Evolutionary conservation across 129 eudicot genomes (phyloP), one percentile per base, ranked within the genome.

Genomic region (Calendula officinalis): DNA sequence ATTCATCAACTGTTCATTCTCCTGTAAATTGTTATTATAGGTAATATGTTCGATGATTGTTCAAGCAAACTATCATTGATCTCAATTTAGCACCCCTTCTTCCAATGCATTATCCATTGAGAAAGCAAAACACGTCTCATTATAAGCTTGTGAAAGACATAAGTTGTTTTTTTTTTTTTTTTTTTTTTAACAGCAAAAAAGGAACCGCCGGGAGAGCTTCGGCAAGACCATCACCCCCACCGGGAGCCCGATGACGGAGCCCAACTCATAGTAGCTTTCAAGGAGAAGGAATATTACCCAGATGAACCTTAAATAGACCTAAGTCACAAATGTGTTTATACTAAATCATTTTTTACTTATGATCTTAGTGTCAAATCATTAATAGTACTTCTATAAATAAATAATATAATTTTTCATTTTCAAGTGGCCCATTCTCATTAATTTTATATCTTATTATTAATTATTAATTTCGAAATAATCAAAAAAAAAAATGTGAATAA

Each of bases 351-450:
- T 22, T 22, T 22, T 22, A 54, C 22, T 9, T 34, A 68, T 32
- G 13, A 43, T 43, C 53, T 40, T 40, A 15, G 15, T 43, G 17
- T 43, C 56, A 33, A 68, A 38, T 56, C 10, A 45, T 6, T 15
- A 14, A 36, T 56, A 68, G 35, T 15, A 46, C 3, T 35, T 57
- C 27, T 2, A 2, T 42, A 8, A 16, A 34, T 5, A 65, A 48
- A 64, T 14, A 64, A 22, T 8, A 11, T 57, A 56, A 8, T 47
- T 13, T 51, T 32, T 49, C n/a, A 38, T 60, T 60, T 60, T 52
- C 60, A 37, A 43, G 38, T 49, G 60, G 39, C 75, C 33, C 50
- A 27, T 49, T 70, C 56, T n/a, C 41, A 8, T 48, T 57, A 15
- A 32, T 11, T 62, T n/a, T 44, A 27, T 40, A 39, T 54, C 15